These are phyloP conservation scores for Ammopiptanthus mongolicus DNA, from an alignment of 306 rosid species.

Conservation along the genomic window DNA sequence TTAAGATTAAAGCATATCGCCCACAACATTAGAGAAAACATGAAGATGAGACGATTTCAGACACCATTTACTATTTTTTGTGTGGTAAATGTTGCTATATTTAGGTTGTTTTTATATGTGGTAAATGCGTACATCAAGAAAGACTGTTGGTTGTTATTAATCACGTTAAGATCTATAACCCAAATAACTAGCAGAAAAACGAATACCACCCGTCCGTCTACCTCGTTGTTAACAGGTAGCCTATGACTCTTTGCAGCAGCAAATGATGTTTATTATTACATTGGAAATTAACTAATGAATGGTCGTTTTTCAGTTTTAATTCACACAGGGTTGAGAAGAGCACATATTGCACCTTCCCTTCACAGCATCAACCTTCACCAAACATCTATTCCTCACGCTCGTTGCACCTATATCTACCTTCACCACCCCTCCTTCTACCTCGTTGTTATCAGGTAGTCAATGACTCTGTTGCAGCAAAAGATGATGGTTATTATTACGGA, in stretches of 20 bases:
- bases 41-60: neutral
- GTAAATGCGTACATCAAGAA: neutral
- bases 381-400: no score
- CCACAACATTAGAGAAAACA: neutral
- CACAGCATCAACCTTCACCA: neutral
- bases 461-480: neutral
- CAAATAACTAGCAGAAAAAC: neutral
- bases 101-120: neutral
- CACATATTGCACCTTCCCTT: neutral
- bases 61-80: neutral
- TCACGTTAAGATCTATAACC: neutral
- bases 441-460: no score
- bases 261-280: neutral
- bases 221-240: no score
- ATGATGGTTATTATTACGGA: neutral
- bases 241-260: neutral
- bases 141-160: neutral
- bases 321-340: neutral
- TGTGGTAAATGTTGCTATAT: neutral
- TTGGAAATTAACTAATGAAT: neutral
- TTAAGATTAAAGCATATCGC: neutral
- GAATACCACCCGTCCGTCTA: neutral
- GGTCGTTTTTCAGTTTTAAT: neutral
- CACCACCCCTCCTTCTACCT: neutral
- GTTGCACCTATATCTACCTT: no score